Conservation (phyloP, 1,139 yeast species). For the Tardiomyces blankii region DNA sequence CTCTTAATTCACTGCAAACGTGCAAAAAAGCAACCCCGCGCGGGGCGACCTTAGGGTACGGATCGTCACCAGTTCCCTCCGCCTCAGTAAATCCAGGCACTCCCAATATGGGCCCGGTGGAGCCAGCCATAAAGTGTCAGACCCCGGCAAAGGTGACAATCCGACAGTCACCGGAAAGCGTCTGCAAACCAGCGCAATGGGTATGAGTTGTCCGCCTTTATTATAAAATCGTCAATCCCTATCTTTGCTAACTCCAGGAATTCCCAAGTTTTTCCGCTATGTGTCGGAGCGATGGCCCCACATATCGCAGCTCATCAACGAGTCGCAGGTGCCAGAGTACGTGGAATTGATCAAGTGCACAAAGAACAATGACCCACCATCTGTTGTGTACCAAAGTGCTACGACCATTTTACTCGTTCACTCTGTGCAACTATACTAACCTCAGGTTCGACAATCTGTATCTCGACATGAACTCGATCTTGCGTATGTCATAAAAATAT, state of each 20-base stretch:
- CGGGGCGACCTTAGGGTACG: too few species aligned
- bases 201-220: not conserved
- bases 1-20: too few species aligned
- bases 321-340: slow-evolving; percentile 70
- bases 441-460: slow-evolving; percentile 72
- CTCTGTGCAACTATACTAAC: not conserved
- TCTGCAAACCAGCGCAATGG: not conserved
- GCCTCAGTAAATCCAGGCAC: too few species aligned
- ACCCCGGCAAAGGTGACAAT: too few species aligned
- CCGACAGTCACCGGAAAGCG: too few species aligned
- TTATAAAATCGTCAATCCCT: not conserved
- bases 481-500: slow-evolving; percentile 31
- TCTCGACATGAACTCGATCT: slow-evolving; percentile 93
- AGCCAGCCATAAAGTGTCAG: too few species aligned
- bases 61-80: too few species aligned
- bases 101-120: too few species aligned
- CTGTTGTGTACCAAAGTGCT: not conserved
- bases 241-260: slow-evolving; percentile 37
- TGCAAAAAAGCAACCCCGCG: too few species aligned
- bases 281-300: slow-evolving; percentile 99
- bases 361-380: too few species aligned
- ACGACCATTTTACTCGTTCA: not conserved
- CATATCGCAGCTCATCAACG: slow-evolving; percentile 81
- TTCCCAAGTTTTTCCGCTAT: slow-evolving; percentile 92
- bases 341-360: too few species aligned